Evolutionary conservation across 345 rosid genomes (phyloP), one percentile per base, ranked within the genome.

Genomic region (Euclidium syriacum): DNA sequence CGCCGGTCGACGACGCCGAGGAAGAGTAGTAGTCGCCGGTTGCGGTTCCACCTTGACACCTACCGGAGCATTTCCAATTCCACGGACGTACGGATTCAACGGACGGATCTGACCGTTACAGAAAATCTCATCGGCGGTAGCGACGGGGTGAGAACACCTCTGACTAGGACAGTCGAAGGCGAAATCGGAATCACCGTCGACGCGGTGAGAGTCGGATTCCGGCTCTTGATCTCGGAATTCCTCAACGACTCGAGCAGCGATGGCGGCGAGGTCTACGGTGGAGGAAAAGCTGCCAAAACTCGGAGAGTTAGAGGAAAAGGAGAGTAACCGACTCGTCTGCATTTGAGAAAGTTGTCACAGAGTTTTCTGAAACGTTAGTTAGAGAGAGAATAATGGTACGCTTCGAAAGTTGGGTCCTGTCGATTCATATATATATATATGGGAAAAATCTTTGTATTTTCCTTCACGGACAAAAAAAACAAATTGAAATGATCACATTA

Each of bases 91-190:
- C 4, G 85, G 85, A 12, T 74, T 80, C 35, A 49, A 14, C 22
- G 96, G 98, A 62, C 76, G 83, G 30, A 88, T 86, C 72, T 75
- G 78, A 12, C 89, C 89, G 57, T 83, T 74, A 38, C 18, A 69
- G 84, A 82, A 84, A 73, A 82, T 84, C 63, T 84, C 81, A 41
- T 86, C 95, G 14, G 90, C 90, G 0, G 84, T 49, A 3, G 80
- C 65, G 4, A 80, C 55, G 10, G 83, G 74, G 16, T 75, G 75
- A 11, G 66, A 50, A 7, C 43, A 49, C 0, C 58, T 54, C 24
- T 54, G 71, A 47, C 56, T 75, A 1, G 68, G 62, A 69, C 80
- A 70, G 8, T 66, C 72, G 48, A 82, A 65, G 4, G 83, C 78
- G 52, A 86, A 86, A 25, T 86, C 90, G 14, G 69, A 76, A 4